A percentile compares a stretch with the other conserved stretches of the same genome.
Conservation (phyloP, 139 green algal genomes). For the Haematococcus lacustris region DNA sequence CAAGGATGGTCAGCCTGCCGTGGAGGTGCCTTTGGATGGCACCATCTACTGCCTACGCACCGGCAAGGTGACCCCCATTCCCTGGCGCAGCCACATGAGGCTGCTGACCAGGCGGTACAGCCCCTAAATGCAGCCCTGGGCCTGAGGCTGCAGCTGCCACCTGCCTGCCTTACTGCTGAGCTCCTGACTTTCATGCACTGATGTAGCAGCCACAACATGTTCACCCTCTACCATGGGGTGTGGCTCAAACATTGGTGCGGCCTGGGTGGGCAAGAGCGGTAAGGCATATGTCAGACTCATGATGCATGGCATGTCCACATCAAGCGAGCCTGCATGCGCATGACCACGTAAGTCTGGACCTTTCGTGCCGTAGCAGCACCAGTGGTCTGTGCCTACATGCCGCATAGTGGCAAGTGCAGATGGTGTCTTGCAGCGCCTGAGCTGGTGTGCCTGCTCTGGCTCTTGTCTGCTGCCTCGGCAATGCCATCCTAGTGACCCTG, state of each 20-base stretch:
- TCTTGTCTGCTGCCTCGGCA: not conserved
- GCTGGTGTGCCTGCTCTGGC: not conserved
- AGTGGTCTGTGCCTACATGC: no score
- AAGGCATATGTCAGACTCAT: no score
- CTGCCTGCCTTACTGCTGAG: not conserved
- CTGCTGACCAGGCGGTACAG: not conserved
- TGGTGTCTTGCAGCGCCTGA: no score
- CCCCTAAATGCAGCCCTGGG: not conserved
- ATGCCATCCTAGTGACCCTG: not conserved
- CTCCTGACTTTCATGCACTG: not conserved
- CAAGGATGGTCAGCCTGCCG: constrained; percentile 19
- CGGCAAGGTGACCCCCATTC: constrained; percentile 41
- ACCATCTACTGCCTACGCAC: constrained; percentile 65
- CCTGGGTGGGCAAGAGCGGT: no score
- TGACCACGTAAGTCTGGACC: no score
- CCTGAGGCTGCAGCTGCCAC: not conserved
- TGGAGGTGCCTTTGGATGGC: constrained; percentile 62
- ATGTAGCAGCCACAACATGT: not conserved
- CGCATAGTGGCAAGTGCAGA: no score
- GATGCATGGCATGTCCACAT: no score
- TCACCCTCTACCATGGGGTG: no score
- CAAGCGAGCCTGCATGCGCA: no score
- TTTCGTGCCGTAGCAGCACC: no score
- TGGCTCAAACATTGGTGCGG: no score
- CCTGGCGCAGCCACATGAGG: not conserved